These are phyloP conservation scores for Colletotrichum aenigma DNA, from an alignment of 2,329 filamentous ascomycete genomes.

Conservation along the genomic window DNA sequence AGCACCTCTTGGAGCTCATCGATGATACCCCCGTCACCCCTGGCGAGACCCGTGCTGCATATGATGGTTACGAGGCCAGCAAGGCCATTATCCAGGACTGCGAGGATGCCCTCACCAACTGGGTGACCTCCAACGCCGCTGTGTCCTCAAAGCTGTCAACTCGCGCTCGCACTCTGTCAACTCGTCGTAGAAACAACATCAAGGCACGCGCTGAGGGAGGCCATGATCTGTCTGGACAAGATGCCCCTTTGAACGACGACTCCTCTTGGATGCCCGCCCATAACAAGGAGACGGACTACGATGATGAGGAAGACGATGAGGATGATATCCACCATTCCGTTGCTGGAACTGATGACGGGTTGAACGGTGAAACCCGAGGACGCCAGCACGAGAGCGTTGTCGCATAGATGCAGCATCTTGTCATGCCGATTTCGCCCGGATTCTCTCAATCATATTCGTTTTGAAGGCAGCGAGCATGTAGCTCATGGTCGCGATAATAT, in stretches of 20 bases:
- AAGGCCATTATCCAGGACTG: slow-evolving; percentile 99
- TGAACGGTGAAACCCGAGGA: slow-evolving; percentile 62
- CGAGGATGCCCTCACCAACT: slow-evolving; percentile 96
- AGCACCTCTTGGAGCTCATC: slow-evolving; percentile 95
- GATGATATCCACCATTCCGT: slow-evolving; percentile 57
- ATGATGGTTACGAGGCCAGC: slow-evolving; percentile 97
- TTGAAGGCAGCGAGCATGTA: background rate
- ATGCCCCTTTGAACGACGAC: slow-evolving; percentile 76
- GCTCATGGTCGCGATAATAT: background rate
- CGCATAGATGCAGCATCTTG: slow-evolving; percentile 35
- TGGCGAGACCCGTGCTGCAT: slow-evolving; percentile 92
- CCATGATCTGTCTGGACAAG: slow-evolving; percentile 82
- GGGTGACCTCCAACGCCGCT: slow-evolving; percentile 89
- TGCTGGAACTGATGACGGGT: slow-evolving; percentile 54
- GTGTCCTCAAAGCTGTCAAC: slow-evolving; percentile 87
- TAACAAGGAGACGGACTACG: slow-evolving; percentile 62
- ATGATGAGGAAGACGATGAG: slow-evolving; percentile 69
- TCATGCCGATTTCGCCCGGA: background rate
- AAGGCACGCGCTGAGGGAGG: slow-evolving; percentile 67
- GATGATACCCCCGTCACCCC: slow-evolving; percentile 97
- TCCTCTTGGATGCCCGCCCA: slow-evolving; percentile 84
- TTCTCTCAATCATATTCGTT: background rate
- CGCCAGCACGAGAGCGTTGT: slow-evolving; percentile 57
- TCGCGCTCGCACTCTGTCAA: slow-evolving; percentile 85
- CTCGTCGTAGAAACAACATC: slow-evolving; percentile 78